Evolutionary conservation across 768 basidiomycete species (phyloP).

Genomic region (Russula brevipes): DNA sequence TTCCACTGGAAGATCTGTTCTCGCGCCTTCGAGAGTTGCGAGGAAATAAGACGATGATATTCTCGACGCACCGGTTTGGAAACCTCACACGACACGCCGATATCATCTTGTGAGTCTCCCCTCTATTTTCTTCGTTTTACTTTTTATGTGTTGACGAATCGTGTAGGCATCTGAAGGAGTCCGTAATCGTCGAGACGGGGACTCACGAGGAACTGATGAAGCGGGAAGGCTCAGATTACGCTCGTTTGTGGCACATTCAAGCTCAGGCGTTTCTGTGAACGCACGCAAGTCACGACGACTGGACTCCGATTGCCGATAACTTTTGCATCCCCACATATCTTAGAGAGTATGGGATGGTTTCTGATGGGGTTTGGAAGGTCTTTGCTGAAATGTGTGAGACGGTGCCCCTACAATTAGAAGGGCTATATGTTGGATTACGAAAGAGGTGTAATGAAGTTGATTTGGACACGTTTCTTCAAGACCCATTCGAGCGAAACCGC

Average conservation of each 20-base stretch:
- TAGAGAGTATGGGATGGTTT: too few species aligned
- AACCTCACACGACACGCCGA: slow-evolving; percentile 58
- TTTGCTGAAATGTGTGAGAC: too few species aligned
- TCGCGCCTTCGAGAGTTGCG: slow-evolving; percentile 60
- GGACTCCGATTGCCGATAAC: too few species aligned
- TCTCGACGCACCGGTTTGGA: slow-evolving; percentile 69
- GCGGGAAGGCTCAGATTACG: slow-evolving; percentile 54
- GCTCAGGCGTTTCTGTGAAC: slow-evolving; percentile 53
- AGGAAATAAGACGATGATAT: slow-evolving; percentile 78
- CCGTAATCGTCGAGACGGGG: slow-evolving; percentile 56
- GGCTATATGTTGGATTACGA: too few species aligned
- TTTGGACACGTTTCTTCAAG: too few species aligned
- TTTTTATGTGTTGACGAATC: not conserved
- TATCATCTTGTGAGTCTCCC: slow-evolving; percentile 15
- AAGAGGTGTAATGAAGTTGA: too few species aligned
- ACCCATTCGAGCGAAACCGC: too few species aligned
- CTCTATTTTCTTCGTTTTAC: not conserved
- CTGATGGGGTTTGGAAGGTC: too few species aligned
- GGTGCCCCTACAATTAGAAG: too few species aligned
- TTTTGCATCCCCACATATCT: too few species aligned
- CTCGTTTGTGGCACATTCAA: slow-evolving; percentile 68
- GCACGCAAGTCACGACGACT: too few species aligned
- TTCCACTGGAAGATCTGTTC: slow-evolving; percentile 50
- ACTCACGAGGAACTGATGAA: slow-evolving; percentile 58
- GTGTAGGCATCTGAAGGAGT: slow-evolving; percentile 62